Evolutionary conservation across 176 grass and related monocot species (phyloP).

Genomic region (Elaeis guineensis): DNA sequence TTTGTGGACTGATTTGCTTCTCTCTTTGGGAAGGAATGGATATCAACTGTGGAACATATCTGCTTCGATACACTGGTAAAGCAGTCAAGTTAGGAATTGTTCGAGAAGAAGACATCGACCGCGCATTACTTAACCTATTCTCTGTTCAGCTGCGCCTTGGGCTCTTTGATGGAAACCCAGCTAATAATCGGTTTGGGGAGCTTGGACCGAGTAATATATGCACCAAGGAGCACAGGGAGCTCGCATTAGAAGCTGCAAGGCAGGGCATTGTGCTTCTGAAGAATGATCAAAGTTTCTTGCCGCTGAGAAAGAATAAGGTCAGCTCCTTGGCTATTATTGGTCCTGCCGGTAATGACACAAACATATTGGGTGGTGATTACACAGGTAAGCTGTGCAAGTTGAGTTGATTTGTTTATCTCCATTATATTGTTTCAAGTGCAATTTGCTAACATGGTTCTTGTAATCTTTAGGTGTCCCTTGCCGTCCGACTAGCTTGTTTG

Average conservation of each 20-base stretch:
- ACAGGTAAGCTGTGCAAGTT: conserved; percentile 28
- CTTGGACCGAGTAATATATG: conserved; percentile 62
- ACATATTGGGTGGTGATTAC: conserved; percentile 70
- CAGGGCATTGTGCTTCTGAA: conserved; percentile 84
- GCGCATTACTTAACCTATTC: conserved; percentile 79
- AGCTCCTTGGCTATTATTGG: conserved; percentile 55
- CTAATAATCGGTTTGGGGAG: conserved; percentile 29
- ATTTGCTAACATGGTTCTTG: conserved; percentile 3
- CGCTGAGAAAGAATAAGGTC: conserved; percentile 48
- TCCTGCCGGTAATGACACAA: conserved; percentile 44
- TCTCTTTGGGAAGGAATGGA: conserved; percentile 70
- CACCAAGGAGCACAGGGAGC: conserved; percentile 56
- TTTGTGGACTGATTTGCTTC: background rate
- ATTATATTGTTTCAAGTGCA: no score
- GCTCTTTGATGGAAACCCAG: conserved; percentile 40
- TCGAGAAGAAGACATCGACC: conserved; percentile 75
- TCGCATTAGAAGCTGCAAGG: conserved; percentile 68
- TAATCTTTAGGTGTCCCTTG: conserved; percentile 54
- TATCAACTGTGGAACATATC: conserved; percentile 84
- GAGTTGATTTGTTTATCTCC: no score
- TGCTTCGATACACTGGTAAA: conserved; percentile 51
- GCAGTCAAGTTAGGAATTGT: conserved; percentile 64
- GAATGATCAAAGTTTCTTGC: conserved; percentile 64
- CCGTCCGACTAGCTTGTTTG: conserved; percentile 42
- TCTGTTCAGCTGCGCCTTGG: conserved; percentile 74